phyloP scores from a whole-genome alignment of 352 stramenopile genomes.

The Peronospora destructor region DNA sequence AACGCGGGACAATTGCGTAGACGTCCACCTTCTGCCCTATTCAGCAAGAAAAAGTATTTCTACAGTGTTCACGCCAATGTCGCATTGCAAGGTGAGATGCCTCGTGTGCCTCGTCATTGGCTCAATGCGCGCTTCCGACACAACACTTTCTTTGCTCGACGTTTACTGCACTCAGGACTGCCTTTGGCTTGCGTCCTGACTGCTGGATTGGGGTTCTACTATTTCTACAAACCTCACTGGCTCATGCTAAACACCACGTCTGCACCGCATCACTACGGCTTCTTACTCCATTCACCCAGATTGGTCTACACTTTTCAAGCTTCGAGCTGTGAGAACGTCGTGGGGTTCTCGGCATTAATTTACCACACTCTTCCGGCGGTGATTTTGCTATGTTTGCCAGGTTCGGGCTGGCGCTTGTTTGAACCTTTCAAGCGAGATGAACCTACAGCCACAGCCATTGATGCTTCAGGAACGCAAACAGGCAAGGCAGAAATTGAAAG shows the following conservation, averaged over 20 bases:
- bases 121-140: conserved; percentile 51
- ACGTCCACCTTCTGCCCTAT: conserved; percentile 19
- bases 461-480: conserved; percentile 5
- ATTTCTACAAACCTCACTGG: conserved; percentile 45
- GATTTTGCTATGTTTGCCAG: conserved; percentile 52
- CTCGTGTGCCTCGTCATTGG: conserved; percentile 46
- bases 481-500: conserved; percentile 24
- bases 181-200: conserved; percentile 37
- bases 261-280: conserved; percentile 33
- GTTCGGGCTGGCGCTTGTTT: conserved; percentile 48
- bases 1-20: conserved; percentile 15
- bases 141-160: conserved; percentile 77
- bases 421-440: conserved; percentile 66
- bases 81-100: conserved; percentile 40
- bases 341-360: conserved; percentile 68
- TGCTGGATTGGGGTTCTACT: conserved; percentile 56
- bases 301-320: conserved; percentile 64
- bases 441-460: background rate
- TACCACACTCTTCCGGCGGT: conserved; percentile 58
- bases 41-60: conserved; percentile 53
- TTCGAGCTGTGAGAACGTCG: conserved; percentile 66
- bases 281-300: conserved; percentile 38
- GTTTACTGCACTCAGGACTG: conserved; percentile 42
- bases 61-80: conserved; percentile 23
- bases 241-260: conserved; percentile 37